Percentiles rank a stretch among this genome's conserved stretches.
These are phyloP conservation scores for Pichia rugopelliculosa DNA, from an alignment of 805 yeast species.

Conservation along the genomic window DNA sequence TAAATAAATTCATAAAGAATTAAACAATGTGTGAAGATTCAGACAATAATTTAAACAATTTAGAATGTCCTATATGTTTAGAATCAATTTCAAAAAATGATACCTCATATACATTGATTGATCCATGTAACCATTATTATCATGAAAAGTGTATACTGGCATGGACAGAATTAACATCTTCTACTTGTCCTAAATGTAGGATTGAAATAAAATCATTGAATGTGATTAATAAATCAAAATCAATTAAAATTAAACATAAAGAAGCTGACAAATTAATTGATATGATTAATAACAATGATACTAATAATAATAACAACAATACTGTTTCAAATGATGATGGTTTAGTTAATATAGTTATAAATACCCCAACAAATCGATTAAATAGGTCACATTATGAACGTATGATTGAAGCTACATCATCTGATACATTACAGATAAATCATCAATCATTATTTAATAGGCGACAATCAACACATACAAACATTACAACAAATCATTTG, in stretches of 20 bases:
- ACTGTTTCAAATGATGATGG: conserved; percentile 2
- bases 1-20: no score
- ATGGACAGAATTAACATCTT: conserved; percentile 29
- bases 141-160: conserved; percentile 30
- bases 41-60: not conserved
- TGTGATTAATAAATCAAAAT: conserved; percentile 20
- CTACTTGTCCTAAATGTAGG: conserved; percentile 32
- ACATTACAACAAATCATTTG: conserved; percentile 15
- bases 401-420: not conserved
- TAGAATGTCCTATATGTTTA: conserved; percentile 27
- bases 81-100: conserved; percentile 20
- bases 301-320: not conserved
- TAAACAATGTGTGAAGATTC: not conserved
- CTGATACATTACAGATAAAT: conserved; percentile 6
- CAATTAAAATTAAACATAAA: not conserved
- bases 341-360: not conserved
- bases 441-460: not conserved
- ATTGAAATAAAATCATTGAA: conserved; percentile 19
- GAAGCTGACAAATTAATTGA: conserved; percentile 7
- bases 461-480: conserved; percentile 1
- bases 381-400: conserved; percentile 1
- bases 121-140: conserved; percentile 30
- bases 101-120: conserved; percentile 21
- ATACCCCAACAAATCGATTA: not conserved
- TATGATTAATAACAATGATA: not conserved